These are phyloP conservation scores for Stellera chamaejasme DNA, from an alignment of 345 rosid species.

Conservation along the genomic window DNA sequence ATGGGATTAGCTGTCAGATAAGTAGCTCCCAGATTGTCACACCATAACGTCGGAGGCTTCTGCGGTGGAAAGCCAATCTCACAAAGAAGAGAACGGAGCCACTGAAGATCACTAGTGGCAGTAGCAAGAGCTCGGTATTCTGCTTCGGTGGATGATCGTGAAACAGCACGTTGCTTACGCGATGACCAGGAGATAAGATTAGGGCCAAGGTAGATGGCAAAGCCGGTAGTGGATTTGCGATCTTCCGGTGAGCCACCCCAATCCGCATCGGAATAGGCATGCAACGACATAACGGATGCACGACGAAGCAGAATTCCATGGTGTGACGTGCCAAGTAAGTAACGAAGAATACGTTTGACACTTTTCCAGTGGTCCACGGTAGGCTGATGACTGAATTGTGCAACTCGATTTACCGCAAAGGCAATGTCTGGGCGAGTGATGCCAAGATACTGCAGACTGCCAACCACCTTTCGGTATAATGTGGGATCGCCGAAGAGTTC, in stretches of 20 bases:
- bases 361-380: not conserved
- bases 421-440: not conserved
- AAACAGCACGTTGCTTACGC: too few relatives aligned
- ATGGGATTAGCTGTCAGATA: not conserved
- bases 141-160: too few relatives aligned
- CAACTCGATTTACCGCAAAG: not conserved
- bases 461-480: too few relatives aligned
- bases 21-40: not conserved
- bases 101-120: not conserved
- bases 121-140: too few relatives aligned
- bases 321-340: not conserved
- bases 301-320: not conserved
- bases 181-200: too few relatives aligned
- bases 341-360: not conserved
- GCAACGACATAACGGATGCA: not conserved
- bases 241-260: too few relatives aligned
- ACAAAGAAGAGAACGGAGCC: not conserved
- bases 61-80: not conserved
- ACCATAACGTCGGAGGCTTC: not conserved
- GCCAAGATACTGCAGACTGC: not conserved
- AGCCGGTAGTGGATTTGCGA: too few relatives aligned
- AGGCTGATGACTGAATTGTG: not conserved
- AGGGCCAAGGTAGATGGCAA: too few relatives aligned
- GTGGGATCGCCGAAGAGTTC: too few relatives aligned
- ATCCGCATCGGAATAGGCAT: too few relatives aligned